Evolutionary conservation across 1,284 basidiomycete genomes (phyloP), one percentile per base, ranked within the genome.

Genomic region (Moesziomyces parantarcticus): DNA sequence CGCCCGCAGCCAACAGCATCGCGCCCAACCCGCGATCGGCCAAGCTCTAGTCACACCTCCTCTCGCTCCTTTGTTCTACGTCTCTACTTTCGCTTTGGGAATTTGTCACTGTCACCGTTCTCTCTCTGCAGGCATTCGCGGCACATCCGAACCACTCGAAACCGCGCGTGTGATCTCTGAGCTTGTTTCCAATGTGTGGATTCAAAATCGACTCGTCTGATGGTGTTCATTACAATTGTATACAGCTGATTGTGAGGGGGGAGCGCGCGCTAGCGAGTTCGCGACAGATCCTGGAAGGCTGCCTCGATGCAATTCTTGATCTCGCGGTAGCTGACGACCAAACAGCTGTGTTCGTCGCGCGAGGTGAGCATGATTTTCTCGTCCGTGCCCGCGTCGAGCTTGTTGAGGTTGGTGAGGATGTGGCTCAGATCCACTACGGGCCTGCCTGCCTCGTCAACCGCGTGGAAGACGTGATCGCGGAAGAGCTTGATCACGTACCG

Each of bases 401-500:
- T 82, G 73, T 83, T 83, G 23, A 83, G 67, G 57, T 83, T 82
- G 55, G 70, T 72, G 13, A 83, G 65, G 39, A 83, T 74, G 60
- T 83, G 80, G 48, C 74, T 79, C 49, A 83, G 85, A 82, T 97
- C 95, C 55, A 98, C 87, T 13, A 97, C 90, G 0, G 97, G 95
- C 61, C 91, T 90, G 11, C 93, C 93, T 66, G 90, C 88, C 79
- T 94, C 92, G 76, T 97, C 94, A 44, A 97, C 91, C 79, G 96
- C 93, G 84, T 99, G 97, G 86, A 99, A 99, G 44, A 99, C 94
- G 80, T 93, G 95, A 85, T 99, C 97, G 26, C 97, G 89, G 88
- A 99, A 99, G 50, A 99, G 89, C 87, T 97, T 97, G 87, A 99
- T 89, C 79, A 99, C 93, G 84, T 99, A 99, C 61, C 95, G 88